Evolutionary conservation across 139 green algal genomes (phyloP), one percentile per base, ranked within the genome.

Genomic region (Penium margaritaceum): DNA sequence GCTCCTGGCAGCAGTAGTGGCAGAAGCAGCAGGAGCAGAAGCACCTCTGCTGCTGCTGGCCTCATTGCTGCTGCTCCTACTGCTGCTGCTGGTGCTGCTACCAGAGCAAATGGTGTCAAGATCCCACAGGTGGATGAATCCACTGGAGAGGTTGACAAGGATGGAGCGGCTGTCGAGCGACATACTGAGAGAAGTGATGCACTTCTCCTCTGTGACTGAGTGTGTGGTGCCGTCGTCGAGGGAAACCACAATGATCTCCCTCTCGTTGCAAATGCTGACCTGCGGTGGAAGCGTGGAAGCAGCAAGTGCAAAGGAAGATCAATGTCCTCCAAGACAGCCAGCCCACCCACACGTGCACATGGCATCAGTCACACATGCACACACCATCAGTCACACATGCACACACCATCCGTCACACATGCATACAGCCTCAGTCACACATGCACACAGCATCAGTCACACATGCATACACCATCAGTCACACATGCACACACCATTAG

Each of bases 231-330:
- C 30, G 70, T 92, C 89, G 19, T 51, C 83, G 3, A 77, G 82
- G 70, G 75, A 65, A 35, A 86, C 62, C 14, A 91, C 75, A 33
- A 84, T 77, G 51, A 94, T 78, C 29, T 83, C 46, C 57, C 75
- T 83, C 70, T 95, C 88, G 68, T 75, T 84, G 36, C 73, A 83
- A 17, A 89, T 88, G 12, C 86, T 71, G 12, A 92, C 69, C 39
- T 69, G 62, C 55, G 9, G 9, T 57, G 21, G 46, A n/a, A 57
- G 21, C 21, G 19, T 57, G 19, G 21, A 57, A 57, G n/a, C n/a
- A n/a, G n/a, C n/a, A n/a, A n/a, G n/a, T n/a, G n/a, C n/a, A n/a
- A n/a, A n/a, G 44, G 6, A 7, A 55, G n/a, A n/a, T n/a, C n/a
- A n/a, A n/a, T n/a, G n/a, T n/a, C n/a, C n/a, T n/a, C n/a, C n/a